Base-by-base conservation (phyloP, 768 basidiomycete species). In the Sistotremastrum suecicum region DNA sequence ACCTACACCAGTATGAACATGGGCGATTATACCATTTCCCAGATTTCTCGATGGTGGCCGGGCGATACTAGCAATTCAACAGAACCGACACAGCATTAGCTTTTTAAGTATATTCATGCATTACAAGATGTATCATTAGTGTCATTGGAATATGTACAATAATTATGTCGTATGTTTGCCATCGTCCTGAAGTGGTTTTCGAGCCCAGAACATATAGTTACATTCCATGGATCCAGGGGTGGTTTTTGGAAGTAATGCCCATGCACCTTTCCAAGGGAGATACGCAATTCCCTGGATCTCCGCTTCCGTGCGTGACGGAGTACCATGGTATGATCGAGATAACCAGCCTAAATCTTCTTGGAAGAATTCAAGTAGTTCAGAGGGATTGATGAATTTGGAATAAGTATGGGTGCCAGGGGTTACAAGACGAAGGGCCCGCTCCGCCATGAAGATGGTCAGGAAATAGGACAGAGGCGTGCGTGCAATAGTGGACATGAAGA, bases 401-500 rank as follows among this genome's bases (percentile, higher is more conserved):
- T 86, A 83, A 0, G 88, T 89, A 62, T 99, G 95, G 7, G 95
- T 98, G 6, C 92, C 90, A 3, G 70, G 72, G 0, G 82, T 66
- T 44, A 98, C 95, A 56, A 85, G 72, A 3, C 81, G 69, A 10
- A 92, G 67, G 48, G 90, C 59, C 39, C 86, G 66, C 62, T 99
- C 94, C 1, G 92, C 94, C 34, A 88, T 63, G 40, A 80, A 65
- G 50, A 86, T 79, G 4, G 81, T 80, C 34, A 85, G 59, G 42
- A 83, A 60, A 53, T 77, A 77, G n/a, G 83, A 64, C 37, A 86
- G 68, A 3, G 80, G 78, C 7, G 81, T 84, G 36, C 95, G 85
- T 0, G 94, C 80, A 51, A 99, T 85, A 9, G 94, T 98, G 8
- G 92, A 97, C 35, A 99, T 70, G 68, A 98, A 85, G 11, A 99